A percentile compares a stretch with the other conserved stretches of the same genome.
Evolutionary conservation across 208 protist species (phyloP).

Genomic region (Trypanosoma boissoni): DNA sequence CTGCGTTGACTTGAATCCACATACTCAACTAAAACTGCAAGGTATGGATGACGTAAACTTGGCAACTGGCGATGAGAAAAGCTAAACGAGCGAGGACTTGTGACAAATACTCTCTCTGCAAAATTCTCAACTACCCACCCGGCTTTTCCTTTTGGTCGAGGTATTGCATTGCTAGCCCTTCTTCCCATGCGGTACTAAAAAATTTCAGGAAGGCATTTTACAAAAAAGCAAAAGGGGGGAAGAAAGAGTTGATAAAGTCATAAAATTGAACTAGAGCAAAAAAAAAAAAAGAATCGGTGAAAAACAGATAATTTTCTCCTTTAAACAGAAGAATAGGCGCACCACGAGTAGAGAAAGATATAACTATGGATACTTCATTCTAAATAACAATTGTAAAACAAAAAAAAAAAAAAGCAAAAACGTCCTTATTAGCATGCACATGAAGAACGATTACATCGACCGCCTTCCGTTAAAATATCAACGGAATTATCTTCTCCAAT

Average conservation of each 20-base stretch:
- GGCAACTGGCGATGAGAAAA: conserved; percentile 68
- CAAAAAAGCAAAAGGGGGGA: conserved; percentile 14
- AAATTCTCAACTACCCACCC: conserved; percentile 39
- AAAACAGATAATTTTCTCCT: too few species aligned
- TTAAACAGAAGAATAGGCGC: conserved; percentile 4
- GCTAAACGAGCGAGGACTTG: conserved; percentile 42
- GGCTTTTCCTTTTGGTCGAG: conserved; percentile 7
- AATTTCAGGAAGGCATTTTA: neutral
- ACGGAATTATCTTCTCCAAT: neutral
- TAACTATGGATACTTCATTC: neutral
- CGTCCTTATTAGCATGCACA: conserved; percentile 17
- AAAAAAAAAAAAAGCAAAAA: conserved; percentile 11
- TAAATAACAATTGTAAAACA: conserved; percentile 20
- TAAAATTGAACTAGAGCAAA: conserved; percentile 11
- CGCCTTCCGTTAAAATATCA: neutral
- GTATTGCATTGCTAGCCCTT: neutral
- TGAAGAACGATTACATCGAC: neutral
- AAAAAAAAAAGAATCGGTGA: conserved; percentile 12
- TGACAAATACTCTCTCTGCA: conserved; percentile 68
- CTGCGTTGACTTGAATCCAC: conserved; percentile 19
- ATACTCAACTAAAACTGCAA: conserved; percentile 39
- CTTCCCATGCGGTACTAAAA: neutral
- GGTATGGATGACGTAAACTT: conserved; percentile 68
- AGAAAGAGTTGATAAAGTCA: conserved; percentile 4
- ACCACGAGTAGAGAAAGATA: too few species aligned